phyloP scores from a whole-genome alignment of 2,329 filamentous ascomycete species.

The Xylariaceae sp. region DNA sequence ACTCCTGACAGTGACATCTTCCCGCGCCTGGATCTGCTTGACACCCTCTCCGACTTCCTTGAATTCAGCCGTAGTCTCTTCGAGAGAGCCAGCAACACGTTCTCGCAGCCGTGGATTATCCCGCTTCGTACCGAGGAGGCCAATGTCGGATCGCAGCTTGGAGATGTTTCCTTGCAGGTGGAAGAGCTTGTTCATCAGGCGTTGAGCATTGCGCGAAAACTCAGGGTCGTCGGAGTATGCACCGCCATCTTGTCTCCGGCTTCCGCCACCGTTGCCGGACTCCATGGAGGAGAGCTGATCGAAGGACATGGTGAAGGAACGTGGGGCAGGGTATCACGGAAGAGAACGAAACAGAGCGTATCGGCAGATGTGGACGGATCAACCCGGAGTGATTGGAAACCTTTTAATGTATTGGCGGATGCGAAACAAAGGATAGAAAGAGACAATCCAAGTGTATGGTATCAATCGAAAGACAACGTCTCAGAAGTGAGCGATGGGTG shows the following conservation, averaged over 20 bases:
- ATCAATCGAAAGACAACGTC: too few species aligned
- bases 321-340: not conserved
- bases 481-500: too few species aligned
- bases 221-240: conserved; percentile 86
- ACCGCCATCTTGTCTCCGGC: conserved; percentile 39
- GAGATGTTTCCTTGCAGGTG: conserved; percentile 84
- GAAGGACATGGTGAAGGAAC: conserved; percentile 70
- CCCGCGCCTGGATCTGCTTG: conserved; percentile 87
- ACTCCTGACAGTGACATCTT: conserved; percentile 69
- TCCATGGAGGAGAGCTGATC: conserved; percentile 83
- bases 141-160: conserved; percentile 78
- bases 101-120: conserved; percentile 91
- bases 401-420: too few species aligned
- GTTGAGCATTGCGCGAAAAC: conserved; percentile 78
- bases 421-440: too few species aligned
- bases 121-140: conserved; percentile 81
- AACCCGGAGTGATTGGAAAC: too few species aligned
- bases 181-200: conserved; percentile 86
- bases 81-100: conserved; percentile 80
- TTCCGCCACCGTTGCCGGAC: conserved; percentile 68
- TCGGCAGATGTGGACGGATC: not conserved
- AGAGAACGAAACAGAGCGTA: not conserved
- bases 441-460: too few species aligned
- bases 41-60: conserved; percentile 90
- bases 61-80: conserved; percentile 83